Evolutionary conservation across 805 yeast genomes (phyloP).

Genomic region (Babjeviella inositovora): DNA sequence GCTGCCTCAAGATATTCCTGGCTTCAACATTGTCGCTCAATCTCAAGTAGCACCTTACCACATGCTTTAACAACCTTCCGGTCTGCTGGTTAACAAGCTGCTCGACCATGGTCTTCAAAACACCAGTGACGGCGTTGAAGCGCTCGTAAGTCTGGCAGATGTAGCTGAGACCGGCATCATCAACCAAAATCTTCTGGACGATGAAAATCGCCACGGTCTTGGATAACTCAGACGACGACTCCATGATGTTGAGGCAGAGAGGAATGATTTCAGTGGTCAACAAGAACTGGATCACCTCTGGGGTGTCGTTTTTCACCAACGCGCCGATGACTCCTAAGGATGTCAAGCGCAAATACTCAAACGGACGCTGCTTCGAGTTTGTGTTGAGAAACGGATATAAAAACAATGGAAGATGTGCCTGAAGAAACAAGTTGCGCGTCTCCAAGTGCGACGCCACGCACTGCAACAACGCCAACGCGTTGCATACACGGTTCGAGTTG

Average conservation of each 20-base stretch:
- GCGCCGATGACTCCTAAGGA: constrained; percentile 96
- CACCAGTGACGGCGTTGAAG: constrained; percentile 86
- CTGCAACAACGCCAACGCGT: constrained; percentile 85
- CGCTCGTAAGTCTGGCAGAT: constrained; percentile 93
- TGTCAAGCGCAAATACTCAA: constrained; percentile 85
- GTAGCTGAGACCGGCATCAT: constrained; percentile 81
- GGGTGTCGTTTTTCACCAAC: constrained; percentile 85
- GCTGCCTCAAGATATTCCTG: constrained; percentile 66
- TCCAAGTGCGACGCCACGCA: constrained; percentile 95
- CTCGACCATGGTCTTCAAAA: constrained; percentile 74
- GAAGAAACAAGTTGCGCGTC: constrained; percentile 69
- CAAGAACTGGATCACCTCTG: constrained; percentile 84
- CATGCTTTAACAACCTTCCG: constrained; percentile 79
- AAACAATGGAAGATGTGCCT: constrained; percentile 85
- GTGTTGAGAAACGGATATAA: constrained; percentile 90
- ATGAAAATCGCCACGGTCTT: constrained; percentile 96
- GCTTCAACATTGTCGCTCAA: constrained; percentile 85
- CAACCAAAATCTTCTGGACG: constrained; percentile 81
- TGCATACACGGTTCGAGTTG: constrained; percentile 88
- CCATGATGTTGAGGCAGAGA: constrained; percentile 87
- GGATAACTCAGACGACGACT: constrained; percentile 80
- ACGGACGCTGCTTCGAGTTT: constrained; percentile 79
- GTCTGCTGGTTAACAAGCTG: constrained; percentile 67
- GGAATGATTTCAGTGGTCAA: constrained; percentile 96
- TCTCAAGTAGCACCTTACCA: constrained; percentile 84